These are phyloP conservation scores for Termitomyces sp. DNA, from an alignment of 768 basidiomycete genomes.

Conservation along the genomic window DNA sequence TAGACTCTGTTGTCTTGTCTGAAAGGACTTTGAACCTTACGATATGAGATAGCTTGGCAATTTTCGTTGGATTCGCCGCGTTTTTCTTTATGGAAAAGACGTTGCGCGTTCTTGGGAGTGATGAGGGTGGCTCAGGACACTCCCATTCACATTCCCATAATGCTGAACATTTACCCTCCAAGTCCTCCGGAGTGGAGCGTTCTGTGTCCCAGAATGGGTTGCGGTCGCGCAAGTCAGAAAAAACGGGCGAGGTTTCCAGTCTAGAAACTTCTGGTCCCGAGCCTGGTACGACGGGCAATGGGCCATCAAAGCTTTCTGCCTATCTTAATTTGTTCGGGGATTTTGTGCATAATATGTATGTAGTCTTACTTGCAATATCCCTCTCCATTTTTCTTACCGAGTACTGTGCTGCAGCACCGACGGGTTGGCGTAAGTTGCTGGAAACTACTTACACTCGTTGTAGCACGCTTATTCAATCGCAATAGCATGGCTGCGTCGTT, in stretches of 20 bases:
- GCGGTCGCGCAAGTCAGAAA: constrained; percentile 38
- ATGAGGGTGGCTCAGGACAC: constrained; percentile 46
- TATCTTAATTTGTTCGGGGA: constrained; percentile 92
- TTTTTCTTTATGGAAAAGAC: constrained; percentile 96
- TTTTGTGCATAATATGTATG: constrained; percentile 91
- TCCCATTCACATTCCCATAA: constrained; percentile 60
- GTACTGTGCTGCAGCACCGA: constrained; percentile 58
- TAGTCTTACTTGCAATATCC: constrained; percentile 7
- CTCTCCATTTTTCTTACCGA: constrained; percentile 10
- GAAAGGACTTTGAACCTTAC: neutral
- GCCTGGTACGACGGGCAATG: constrained; percentile 27
- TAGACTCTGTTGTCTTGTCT: constrained; percentile 10
- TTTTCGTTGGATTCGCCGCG: constrained; percentile 81
- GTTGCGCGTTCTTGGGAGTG: constrained; percentile 70
- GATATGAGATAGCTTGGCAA: constrained; percentile 49
- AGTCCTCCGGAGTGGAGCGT: constrained; percentile 43
- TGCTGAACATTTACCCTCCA: constrained; percentile 27
- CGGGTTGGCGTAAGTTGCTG: constrained; percentile 64
- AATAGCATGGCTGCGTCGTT: constrained; percentile 91
- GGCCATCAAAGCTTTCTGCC: constrained; percentile 81
- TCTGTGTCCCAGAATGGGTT: constrained; percentile 40
- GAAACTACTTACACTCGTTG: neutral
- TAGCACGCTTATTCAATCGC: neutral
- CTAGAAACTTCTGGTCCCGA: constrained; percentile 14
- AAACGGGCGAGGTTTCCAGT: no score